These are phyloP conservation scores for Colletotrichum aenigma DNA, from an alignment of 2,329 filamentous ascomycete genomes.

Conservation along the genomic window DNA sequence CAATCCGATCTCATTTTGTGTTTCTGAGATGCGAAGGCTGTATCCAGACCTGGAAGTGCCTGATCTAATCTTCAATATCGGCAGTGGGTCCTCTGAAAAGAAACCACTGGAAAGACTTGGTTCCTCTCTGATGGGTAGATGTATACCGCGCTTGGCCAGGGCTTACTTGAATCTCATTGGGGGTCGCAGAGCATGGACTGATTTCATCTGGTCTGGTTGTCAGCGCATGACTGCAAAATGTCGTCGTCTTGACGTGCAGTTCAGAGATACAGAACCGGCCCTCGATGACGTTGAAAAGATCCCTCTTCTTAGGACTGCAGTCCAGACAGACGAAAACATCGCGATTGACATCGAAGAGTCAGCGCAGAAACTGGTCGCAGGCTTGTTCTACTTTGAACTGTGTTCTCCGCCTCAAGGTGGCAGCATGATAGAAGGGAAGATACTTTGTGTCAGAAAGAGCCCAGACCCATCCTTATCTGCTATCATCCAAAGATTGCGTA, in stretches of 20 bases:
- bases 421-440: neutral
- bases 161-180: neutral
- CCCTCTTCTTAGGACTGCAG: neutral
- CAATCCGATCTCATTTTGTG: neutral
- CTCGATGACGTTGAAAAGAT: neutral
- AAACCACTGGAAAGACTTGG: neutral
- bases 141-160: neutral
- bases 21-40: neutral
- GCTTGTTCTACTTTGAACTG: neutral
- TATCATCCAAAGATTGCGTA: neutral
- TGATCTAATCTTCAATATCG: neutral
- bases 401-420: neutral
- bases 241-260: neutral
- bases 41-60: neutral
- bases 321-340: neutral
- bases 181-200: neutral
- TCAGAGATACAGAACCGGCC: neutral
- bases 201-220: neutral
- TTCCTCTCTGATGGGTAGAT: neutral
- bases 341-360: neutral
- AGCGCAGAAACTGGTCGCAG: neutral
- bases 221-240: neutral
- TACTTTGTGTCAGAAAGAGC: neutral
- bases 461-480: neutral
- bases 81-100: neutral